Conservation (phyloP, 805 yeast species). For the Wickerhamomyces subpelliculosus region DNA sequence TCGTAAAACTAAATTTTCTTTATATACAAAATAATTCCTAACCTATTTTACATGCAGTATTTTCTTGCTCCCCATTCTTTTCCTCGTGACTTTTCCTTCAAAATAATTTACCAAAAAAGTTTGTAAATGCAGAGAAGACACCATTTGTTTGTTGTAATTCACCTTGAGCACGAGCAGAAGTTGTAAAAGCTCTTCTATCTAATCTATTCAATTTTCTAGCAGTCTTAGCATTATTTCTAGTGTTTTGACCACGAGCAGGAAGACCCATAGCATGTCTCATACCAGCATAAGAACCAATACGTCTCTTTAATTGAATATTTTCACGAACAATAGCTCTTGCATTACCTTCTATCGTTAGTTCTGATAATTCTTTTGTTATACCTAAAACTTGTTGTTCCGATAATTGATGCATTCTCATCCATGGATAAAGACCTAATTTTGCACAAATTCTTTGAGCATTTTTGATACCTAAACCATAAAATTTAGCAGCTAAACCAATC, state of each 20-base stretch:
- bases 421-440: conserved; percentile 84
- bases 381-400: conserved; percentile 82
- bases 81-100: too few relatives aligned
- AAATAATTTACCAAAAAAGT: conserved; percentile 8
- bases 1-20: neutral
- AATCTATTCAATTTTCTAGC: conserved; percentile 80
- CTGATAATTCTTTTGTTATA: conserved; percentile 80
- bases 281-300: conserved; percentile 83
- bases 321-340: conserved; percentile 66
- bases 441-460: conserved; percentile 77
- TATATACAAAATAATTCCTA: conserved; percentile 1
- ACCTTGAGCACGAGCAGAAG: conserved; percentile 2
- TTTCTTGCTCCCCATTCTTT: too few relatives aligned
- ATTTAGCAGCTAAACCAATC: conserved; percentile 69
- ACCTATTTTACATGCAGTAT: conserved; percentile 2
- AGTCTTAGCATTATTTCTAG: conserved; percentile 84
- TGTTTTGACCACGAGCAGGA: conserved; percentile 86
- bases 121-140: conserved; percentile 17
- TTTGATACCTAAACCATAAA: conserved; percentile 79
- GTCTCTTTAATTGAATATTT: conserved; percentile 72
- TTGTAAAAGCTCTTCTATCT: conserved; percentile 45
- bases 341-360: conserved; percentile 75
- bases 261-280: conserved; percentile 79
- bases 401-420: conserved; percentile 90
- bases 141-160: conserved; percentile 6